Evolutionary conservation across 108 stramenopile species (phyloP), one percentile per base, ranked within the genome.

Genomic region (Pseudonitzschia multistriata): DNA sequence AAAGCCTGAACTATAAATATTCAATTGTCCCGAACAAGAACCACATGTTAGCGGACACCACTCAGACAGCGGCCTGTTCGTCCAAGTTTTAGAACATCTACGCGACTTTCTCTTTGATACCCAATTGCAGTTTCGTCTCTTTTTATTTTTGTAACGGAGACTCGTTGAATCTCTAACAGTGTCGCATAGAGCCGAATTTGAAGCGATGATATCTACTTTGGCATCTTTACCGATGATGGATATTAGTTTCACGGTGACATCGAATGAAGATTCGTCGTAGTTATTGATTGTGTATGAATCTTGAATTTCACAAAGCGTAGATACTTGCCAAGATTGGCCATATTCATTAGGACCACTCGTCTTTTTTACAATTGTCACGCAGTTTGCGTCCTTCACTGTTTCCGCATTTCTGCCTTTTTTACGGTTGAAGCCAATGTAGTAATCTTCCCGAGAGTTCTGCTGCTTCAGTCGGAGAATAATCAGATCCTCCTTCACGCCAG

Each of bases 351-450:
- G 57, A 1, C 57, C 57, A 33, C 57, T 29, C 33, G 57, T 59
- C 57, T 59, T 64, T 45, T 55, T 49, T 6, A 49, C 49, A 35
- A 85, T 61, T 1, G 49, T 70, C 10, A 85, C 77, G 34, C 62
- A n/a, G 59, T 85, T 77, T 24, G 62, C 49, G 24, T 54, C 56
- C 33, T 85, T 79, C 19, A 62, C 55, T 17, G 84, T 85, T 25
- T 66, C 84, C 11, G 54, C 29, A 22, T 64, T 64, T 7, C 42
- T 45, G 14, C 63, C 63, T 22, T 0, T 27, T 30, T n/a, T 53
- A 33, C 68, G 69, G 50, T 82, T 82, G 75, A 79, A 83, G 19
- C 74, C 62, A 49, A 83, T 54, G 59, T 76, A 79, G 56, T 64
- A 76, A 35, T 76, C 71, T 37, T 55, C 54, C 40, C n/a, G 17